Evolutionary conservation across 2,329 filamentous ascomycete species (phyloP).

Genomic region (Pyricularia grisea): DNA sequence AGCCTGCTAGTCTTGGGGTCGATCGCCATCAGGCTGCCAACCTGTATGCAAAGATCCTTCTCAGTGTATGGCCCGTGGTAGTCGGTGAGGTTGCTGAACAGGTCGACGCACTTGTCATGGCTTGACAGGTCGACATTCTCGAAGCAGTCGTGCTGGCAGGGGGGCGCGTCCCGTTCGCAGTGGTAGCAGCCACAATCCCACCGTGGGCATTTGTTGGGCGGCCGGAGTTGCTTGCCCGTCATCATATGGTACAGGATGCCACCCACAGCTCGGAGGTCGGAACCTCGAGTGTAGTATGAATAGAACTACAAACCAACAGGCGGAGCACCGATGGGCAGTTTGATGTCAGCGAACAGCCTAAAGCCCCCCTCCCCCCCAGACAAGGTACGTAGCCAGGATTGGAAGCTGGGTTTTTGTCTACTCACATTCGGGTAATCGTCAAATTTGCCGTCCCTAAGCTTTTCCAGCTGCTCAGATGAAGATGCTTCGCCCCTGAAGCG

Average conservation of each 20-base stretch:
- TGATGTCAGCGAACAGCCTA: not conserved
- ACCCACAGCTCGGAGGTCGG: constrained; percentile 29
- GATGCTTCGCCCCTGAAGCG: not conserved
- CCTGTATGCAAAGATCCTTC: constrained; percentile 7
- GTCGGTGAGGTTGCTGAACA: constrained; percentile 6
- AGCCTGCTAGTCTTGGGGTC: not conserved
- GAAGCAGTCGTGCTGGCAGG: not conserved
- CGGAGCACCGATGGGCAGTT: too few species aligned
- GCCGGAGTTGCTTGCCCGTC: constrained; percentile 18
- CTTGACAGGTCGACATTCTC: not conserved
- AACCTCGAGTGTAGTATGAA: constrained; percentile 22
- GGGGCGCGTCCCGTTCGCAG: constrained; percentile 6
- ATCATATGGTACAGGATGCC: constrained; percentile 32
- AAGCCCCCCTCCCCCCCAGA: not conserved
- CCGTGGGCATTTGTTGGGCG: constrained; percentile 17
- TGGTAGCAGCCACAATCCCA: constrained; percentile 18
- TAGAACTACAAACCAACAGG: too few species aligned
- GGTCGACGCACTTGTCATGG: not conserved
- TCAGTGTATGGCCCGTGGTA: constrained; percentile 8
- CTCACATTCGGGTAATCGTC: not conserved
- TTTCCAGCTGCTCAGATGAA: not conserved
- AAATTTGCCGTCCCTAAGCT: not conserved
- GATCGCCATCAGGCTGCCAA: not conserved
- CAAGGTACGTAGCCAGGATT: not conserved
- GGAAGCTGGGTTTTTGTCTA: not conserved